Conservation (phyloP, 306 rosid genomes). For the Fragaria vesca region DNA sequence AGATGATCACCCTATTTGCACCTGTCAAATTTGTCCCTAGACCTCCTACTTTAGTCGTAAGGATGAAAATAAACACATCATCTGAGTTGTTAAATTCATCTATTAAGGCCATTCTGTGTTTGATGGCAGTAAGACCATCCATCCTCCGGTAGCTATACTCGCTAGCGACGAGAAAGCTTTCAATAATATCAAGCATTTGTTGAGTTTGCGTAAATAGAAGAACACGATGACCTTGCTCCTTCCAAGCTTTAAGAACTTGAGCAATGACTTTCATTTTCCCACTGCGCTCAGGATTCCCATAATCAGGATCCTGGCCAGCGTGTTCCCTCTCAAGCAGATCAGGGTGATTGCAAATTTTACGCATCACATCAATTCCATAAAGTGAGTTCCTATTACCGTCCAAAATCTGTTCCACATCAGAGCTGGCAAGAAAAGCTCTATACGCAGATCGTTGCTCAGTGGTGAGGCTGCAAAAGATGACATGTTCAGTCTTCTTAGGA, state of each 20-base stretch:
- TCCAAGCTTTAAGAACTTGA: constrained; percentile 93
- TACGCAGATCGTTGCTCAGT: constrained; percentile 68
- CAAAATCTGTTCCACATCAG: constrained; percentile 88
- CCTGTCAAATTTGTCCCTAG: constrained; percentile 96
- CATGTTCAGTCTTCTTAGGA: constrained; percentile 98
- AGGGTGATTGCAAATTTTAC: constrained; percentile 97
- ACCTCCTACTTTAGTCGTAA: constrained; percentile 97
- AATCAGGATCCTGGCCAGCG: constrained; percentile 69
- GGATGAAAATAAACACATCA: constrained; percentile 80
- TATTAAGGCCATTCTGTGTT: constrained; percentile 94
- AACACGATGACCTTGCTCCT: constrained; percentile 95
- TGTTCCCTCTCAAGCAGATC: constrained; percentile 99
- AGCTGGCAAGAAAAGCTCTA: constrained; percentile 97
- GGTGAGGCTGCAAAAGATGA: constrained; percentile 91
- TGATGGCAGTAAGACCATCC: constrained; percentile 92
- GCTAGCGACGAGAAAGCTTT: constrained; percentile 52
- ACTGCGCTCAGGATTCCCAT: constrained; percentile 93
- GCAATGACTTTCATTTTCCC: constrained; percentile 94
- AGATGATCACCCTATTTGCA: constrained; percentile 91
- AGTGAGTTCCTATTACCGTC: constrained; percentile 87
- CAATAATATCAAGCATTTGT: constrained; percentile 93
- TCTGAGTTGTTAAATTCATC: constrained; percentile 83
- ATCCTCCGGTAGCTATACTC: constrained; percentile 78
- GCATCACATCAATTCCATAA: constrained; percentile 95
- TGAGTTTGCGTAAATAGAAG: constrained; percentile 93